A percentile compares a stretch with the other conserved stretches of the same genome.
These are phyloP conservation scores for Hydnomerulius pinastri DNA, from an alignment of 768 basidiomycete species.

Conservation along the genomic window DNA sequence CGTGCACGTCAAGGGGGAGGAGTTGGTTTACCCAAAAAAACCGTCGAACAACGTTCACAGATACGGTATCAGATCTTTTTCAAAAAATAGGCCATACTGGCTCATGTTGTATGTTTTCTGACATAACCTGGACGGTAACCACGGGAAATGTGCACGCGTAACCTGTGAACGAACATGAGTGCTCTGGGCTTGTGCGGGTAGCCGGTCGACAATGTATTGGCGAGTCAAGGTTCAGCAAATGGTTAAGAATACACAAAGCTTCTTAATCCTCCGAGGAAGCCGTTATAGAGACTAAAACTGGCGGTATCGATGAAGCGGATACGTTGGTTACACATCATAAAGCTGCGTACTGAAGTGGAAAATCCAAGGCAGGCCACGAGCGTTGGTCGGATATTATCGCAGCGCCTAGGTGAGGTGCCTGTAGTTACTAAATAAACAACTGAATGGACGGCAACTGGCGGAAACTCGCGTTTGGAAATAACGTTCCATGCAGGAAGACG, in stretches of 20 bases:
- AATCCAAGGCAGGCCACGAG: conserved; percentile 13
- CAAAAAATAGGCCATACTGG: no score
- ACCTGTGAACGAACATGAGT: conserved; percentile 13
- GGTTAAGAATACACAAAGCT: conserved; percentile 10
- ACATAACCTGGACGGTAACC: conserved; percentile 5
- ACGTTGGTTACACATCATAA: conserved; percentile 6
- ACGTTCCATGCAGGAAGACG: conserved; percentile 19
- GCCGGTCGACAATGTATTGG: conserved; percentile 13
- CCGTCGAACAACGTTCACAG: no score
- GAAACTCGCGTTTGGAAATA: conserved; percentile 23
- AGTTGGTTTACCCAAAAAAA: no score
- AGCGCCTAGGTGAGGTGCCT: conserved; percentile 25
- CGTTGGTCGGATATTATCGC: conserved; percentile 34
- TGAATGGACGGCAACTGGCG: conserved; percentile 31
- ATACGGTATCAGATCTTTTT: no score
- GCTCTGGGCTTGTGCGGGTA: conserved; percentile 10
- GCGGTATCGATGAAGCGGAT: conserved; percentile 24
- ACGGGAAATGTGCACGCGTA: conserved; percentile 24
- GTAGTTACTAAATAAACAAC: conserved; percentile 25
- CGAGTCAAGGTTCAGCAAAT: conserved; percentile 14
- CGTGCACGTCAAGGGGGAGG: neutral
- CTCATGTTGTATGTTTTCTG: no score
- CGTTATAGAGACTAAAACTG: conserved; percentile 17
- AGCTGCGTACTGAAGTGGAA: conserved; percentile 4
- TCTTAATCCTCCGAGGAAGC: conserved; percentile 17